Percentiles rank a stretch among this genome's conserved stretches.
Evolutionary conservation across 129 eudicot species (phyloP).

Genomic region (Artemisia annua): DNA sequence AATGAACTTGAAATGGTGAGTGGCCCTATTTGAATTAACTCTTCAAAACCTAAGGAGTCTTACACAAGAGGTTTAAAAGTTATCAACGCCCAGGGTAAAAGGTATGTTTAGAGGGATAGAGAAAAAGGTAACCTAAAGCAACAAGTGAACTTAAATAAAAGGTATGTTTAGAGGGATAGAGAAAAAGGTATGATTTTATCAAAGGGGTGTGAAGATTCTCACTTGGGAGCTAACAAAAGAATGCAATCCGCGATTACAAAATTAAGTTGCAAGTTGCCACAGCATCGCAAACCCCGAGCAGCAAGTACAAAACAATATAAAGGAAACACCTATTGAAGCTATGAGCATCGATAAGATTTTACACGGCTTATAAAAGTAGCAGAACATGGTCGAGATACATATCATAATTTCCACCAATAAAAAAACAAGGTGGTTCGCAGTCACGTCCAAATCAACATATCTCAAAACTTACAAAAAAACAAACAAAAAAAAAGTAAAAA

Average conservation of each 20-base stretch:
- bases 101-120: too few relatives aligned
- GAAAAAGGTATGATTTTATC: not conserved
- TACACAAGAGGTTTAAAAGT: not conserved
- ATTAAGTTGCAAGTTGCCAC: not conserved
- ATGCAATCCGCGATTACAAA: not conserved
- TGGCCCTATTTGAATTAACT: too few relatives aligned
- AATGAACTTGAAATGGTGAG: too few relatives aligned
- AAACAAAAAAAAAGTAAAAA: slow-evolving; percentile 27
- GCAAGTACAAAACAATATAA: not conserved
- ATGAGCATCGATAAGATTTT: slow-evolving; percentile 11
- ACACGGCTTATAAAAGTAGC: slow-evolving; percentile 30
- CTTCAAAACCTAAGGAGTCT: too few relatives aligned
- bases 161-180: too few relatives aligned
- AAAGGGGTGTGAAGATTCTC: not conserved
- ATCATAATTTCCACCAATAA: slow-evolving; percentile 29
- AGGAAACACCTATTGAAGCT: slow-evolving; percentile 11
- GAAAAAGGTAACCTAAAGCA: too few relatives aligned
- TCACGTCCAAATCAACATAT: slow-evolving; percentile 24
- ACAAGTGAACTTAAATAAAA: too few relatives aligned
- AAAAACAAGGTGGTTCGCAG: slow-evolving; percentile 35
- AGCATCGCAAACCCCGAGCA: not conserved
- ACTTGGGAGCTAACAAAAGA: not conserved
- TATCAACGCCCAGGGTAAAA: too few relatives aligned
- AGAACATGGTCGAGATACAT: slow-evolving; percentile 34
- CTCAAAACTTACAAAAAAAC: slow-evolving; percentile 28